Evolutionary conservation across 257 asterid species (phyloP), one percentile per base, ranked within the genome.

Genomic region (Penstemon newberryi): DNA sequence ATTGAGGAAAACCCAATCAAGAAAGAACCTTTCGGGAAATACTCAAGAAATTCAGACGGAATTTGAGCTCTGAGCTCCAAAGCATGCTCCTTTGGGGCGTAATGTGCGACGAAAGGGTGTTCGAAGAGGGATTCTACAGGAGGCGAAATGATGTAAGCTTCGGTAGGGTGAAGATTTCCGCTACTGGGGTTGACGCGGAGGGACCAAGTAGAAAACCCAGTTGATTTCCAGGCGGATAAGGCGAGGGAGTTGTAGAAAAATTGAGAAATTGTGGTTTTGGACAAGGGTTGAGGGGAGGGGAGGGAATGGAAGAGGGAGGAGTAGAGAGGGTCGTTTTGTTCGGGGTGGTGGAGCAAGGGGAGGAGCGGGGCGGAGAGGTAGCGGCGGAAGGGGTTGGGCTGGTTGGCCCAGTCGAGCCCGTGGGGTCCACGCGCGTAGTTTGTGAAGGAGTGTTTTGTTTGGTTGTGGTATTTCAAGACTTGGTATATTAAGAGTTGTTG

Each of bases 171-270:
- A 12, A 93, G 79, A 76, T 90, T 93, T 0, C 98, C 98, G 67
- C 97, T 93, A 83, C 97, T 90, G 46, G 98, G 98, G 73, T 93
- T 93, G n/a, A 93, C 97, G 43, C 98, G 94, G 39, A 93, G 86
- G 39, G 98, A 84, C 98, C 98, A 90, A 18, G 96, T 88, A 4
- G 98, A 90, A 49, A 74, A 87, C 7, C 94, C 96, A 62, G 90
- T 79, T 0, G 89, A 70, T 60, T 93, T 90, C 98, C 97, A 90
- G 12, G 98, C 98, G 45, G 97, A 90, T 50, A 90, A 64, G 5
- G 98, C 92, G 54, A 93, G 80, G 55, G 97, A 93, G 36, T 87
- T 72, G 67, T 81, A 79, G 56, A 93, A 76, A 47, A 90, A 61
- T 6, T 82, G 84, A 3, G 98, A 93, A 50, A 90, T 80, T 8